Evolutionary conservation across 768 basidiomycete genomes (phyloP).

Genomic region (Hypholoma sublateritium): DNA sequence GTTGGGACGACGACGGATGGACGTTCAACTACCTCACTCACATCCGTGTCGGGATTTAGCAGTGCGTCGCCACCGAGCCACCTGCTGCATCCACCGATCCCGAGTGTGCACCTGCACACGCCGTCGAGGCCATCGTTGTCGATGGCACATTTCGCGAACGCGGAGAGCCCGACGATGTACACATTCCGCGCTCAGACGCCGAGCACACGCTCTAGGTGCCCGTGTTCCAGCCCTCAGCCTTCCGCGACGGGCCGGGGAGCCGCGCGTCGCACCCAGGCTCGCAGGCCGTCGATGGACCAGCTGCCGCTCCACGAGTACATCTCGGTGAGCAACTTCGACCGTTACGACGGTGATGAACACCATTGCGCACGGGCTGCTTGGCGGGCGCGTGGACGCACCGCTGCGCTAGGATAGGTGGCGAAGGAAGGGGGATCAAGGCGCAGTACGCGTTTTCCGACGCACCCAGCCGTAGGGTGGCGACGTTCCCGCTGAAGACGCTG

Average conservation of each 20-base stretch:
- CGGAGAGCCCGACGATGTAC: conserved; percentile 50
- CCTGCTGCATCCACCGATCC: conserved; percentile 75
- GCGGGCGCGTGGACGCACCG: conserved; percentile 82
- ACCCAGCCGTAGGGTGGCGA: conserved; percentile 71
- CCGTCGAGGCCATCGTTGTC: conserved; percentile 71
- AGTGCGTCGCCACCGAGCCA: conserved; percentile 44
- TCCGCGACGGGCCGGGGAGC: conserved; percentile 49
- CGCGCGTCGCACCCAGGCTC: conserved; percentile 69
- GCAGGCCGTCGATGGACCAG: conserved; percentile 53
- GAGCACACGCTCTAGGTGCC: conserved; percentile 61
- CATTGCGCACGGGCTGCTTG: conserved; percentile 71
- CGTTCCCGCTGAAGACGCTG: conserved; percentile 78
- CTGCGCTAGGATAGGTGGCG: conserved; percentile 52
- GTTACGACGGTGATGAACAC: conserved; percentile 75
- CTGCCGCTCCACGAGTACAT: conserved; percentile 61
- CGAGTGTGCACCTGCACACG: conserved; percentile 66
- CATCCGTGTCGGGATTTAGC: conserved; percentile 45
- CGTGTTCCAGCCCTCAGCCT: conserved; percentile 50
- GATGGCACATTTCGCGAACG: conserved; percentile 61
- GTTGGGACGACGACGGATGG: conserved; percentile 48
- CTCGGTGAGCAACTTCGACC: conserved; percentile 68
- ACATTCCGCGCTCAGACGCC: conserved; percentile 34
- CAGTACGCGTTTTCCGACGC: conserved; percentile 81
- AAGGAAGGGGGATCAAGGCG: conserved; percentile 73
- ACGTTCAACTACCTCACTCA: conserved; percentile 49